Percentiles rank a stretch among this genome's conserved stretches.
phyloP scores from a whole-genome alignment of 2,329 filamentous ascomycete genomes.

The Fusarium bulbicola region DNA sequence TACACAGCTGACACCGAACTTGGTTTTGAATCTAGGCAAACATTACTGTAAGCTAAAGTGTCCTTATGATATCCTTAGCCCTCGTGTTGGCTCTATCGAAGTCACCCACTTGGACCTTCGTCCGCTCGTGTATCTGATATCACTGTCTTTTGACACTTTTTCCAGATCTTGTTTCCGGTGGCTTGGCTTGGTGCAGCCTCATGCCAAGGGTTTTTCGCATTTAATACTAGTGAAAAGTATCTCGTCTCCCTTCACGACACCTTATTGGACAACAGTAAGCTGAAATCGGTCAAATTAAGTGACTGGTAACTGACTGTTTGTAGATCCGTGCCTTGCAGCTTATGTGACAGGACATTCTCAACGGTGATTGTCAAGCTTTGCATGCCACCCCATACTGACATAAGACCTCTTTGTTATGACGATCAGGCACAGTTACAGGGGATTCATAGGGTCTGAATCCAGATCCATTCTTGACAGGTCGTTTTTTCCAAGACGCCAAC shows the following conservation, averaged over 20 bases:
- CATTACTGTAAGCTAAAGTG: accelerated
- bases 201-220: constrained; percentile 3
- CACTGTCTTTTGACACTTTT: constrained; percentile 5
- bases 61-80: accelerated
- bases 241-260: too few relatives aligned
- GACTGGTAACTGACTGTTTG: not conserved
- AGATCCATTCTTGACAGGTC: not conserved
- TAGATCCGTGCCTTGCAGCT: constrained; percentile 19
- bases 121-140: not conserved
- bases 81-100: too few relatives aligned
- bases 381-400: not conserved
- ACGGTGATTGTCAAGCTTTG: constrained; percentile 1
- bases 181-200: constrained; percentile 14
- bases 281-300: not conserved
- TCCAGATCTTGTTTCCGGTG: constrained; percentile 1
- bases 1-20: accelerated
- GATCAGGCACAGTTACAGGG: not conserved
- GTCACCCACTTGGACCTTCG: too few relatives aligned
- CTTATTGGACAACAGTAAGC: not conserved
- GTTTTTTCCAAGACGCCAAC: not conserved
- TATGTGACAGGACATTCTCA: not conserved
- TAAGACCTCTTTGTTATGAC: not conserved
- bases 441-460: not conserved
- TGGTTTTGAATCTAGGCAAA: not conserved
- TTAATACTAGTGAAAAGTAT: not conserved